Percentiles rank a stretch among this genome's conserved stretches.
These are phyloP conservation scores for Neurospora discreta DNA, from an alignment of 495 filamentous ascomycete species.

Conservation along the genomic window DNA sequence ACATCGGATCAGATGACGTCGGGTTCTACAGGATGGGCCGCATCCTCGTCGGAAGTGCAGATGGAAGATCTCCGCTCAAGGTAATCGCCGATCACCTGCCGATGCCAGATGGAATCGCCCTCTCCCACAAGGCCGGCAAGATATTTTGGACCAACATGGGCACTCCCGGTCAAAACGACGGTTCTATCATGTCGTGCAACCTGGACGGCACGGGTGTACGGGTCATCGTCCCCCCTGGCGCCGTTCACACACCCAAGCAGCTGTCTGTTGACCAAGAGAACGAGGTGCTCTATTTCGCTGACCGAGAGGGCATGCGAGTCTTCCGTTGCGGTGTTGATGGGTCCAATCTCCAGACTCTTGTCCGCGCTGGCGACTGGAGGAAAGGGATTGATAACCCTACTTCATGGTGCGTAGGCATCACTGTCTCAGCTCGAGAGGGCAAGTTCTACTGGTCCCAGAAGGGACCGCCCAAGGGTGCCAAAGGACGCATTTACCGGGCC, in stretches of 20 bases:
- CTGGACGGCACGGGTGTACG: slow-evolving; percentile 32
- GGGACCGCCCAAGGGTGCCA: slow-evolving; percentile 33
- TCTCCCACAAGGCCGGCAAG: slow-evolving; percentile 14
- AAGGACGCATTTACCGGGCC: slow-evolving; percentile 38
- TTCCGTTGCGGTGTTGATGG: slow-evolving; percentile 37
- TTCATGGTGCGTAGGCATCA: slow-evolving; percentile 44
- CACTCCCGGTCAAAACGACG: slow-evolving; percentile 25
- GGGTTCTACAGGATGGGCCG: slow-evolving; percentile 8
- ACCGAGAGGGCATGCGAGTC: slow-evolving; percentile 43
- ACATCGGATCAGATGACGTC: slow-evolving; percentile 9
- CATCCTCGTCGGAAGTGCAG: slow-evolving; percentile 17
- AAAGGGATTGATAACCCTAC: slow-evolving; percentile 19
- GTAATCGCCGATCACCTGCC: slow-evolving; percentile 7
- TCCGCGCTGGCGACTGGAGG: slow-evolving; percentile 24
- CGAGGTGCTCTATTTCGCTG: slow-evolving; percentile 37
- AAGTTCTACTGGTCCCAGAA: slow-evolving; percentile 51
- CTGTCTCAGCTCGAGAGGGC: slow-evolving; percentile 23
- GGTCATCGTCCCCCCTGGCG: slow-evolving; percentile 21
- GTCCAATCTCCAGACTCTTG: slow-evolving; percentile 28
- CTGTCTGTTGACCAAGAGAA: slow-evolving; percentile 22
- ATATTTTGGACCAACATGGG: slow-evolving; percentile 44
- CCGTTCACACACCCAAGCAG: slow-evolving; percentile 45
- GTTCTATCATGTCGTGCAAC: slow-evolving; percentile 32
- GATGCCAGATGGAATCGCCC: slow-evolving; percentile 37
- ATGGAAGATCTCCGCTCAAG: slow-evolving; percentile 12